A percentile compares a stretch with the other conserved stretches of the same genome.
Evolutionary conservation across 371 early-diverging fungal species (phyloP).

Genomic region (Rhizopus microsporus): DNA sequence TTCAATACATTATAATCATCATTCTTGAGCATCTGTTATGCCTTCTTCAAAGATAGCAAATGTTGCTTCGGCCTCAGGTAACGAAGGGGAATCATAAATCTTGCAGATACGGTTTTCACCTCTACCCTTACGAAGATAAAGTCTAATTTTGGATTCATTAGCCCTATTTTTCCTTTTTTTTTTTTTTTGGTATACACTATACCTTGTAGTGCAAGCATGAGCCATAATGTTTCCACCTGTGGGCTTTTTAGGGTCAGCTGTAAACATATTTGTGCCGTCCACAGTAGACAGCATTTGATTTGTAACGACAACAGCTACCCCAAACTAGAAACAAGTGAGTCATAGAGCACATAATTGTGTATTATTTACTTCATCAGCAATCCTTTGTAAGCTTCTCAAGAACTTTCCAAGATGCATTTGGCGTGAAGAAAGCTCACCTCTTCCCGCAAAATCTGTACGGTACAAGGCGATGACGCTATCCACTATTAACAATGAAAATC

Average conservation of each 20-base stretch:
- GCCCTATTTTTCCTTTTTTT: background rate
- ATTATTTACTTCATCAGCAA: slow-evolving; percentile 92
- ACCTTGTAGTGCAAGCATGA: slow-evolving; percentile 89
- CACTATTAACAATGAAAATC: slow-evolving; percentile 90
- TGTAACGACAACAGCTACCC: slow-evolving; percentile 79
- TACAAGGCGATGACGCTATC: slow-evolving; percentile 98
- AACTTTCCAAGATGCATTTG: slow-evolving; percentile 98
- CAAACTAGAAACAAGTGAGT: slow-evolving; percentile 22
- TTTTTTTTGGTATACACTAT: background rate
- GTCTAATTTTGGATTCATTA: slow-evolving; percentile 32
- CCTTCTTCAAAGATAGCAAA: slow-evolving; percentile 73
- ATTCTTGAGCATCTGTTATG: slow-evolving; percentile 65
- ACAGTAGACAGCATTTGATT: slow-evolving; percentile 99
- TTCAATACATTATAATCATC: background rate
- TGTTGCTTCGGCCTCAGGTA: slow-evolving; percentile 78
- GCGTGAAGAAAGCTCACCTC: slow-evolving; percentile 97
- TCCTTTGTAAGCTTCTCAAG: slow-evolving; percentile 83
- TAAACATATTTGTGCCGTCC: slow-evolving; percentile 93
- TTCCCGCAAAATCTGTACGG: slow-evolving; percentile 97
- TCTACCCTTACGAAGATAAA: slow-evolving; percentile 84
- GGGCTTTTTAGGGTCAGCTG: slow-evolving; percentile 95
- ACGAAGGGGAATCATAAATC: slow-evolving; percentile 88
- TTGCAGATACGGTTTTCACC: slow-evolving; percentile 85
- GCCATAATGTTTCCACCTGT: slow-evolving; percentile 99
- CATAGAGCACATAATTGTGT: background rate